Evolutionary conservation across 306 rosid genomes (phyloP).

Genomic region (Luffa acutangula): DNA sequence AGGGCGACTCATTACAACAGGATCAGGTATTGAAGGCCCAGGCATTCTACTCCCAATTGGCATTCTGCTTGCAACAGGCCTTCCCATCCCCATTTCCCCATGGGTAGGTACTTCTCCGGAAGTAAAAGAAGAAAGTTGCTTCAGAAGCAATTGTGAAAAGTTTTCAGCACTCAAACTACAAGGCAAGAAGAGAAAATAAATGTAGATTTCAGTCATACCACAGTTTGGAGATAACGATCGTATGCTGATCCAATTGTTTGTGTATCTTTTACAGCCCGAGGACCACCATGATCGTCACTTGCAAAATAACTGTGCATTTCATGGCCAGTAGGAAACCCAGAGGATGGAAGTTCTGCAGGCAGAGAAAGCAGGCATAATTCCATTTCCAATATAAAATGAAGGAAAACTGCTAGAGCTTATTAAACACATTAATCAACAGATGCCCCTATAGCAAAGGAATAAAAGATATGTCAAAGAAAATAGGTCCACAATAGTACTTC

Average conservation of each 20-base stretch:
- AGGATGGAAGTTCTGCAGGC: conserved; percentile 35
- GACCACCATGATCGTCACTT: conserved; percentile 47
- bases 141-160: conserved; percentile 25
- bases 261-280: conserved; percentile 42
- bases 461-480: not conserved
- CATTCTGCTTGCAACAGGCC: conserved; percentile 39
- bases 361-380: not conserved
- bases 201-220: conserved; percentile 33
- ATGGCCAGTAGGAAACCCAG: conserved; percentile 48
- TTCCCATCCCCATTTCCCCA: conserved; percentile 46
- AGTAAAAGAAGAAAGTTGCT: conserved; percentile 51
- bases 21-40: conserved; percentile 44
- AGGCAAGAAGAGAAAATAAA: conserved; percentile 8
- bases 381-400: not conserved
- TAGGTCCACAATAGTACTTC: not conserved
- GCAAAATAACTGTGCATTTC: conserved; percentile 58
- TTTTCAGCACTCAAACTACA: conserved; percentile 19
- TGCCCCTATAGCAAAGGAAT: not conserved
- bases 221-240: conserved; percentile 87
- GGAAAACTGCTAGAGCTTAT: not conserved
- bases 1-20: conserved; percentile 39
- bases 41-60: conserved; percentile 38
- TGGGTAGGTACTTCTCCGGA: conserved; percentile 60
- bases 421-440: not conserved
- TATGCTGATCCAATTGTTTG: conserved; percentile 67